phyloP scores from a whole-genome alignment of 2,329 filamentous ascomycete species.

The Acrodontium crateriforme region DNA sequence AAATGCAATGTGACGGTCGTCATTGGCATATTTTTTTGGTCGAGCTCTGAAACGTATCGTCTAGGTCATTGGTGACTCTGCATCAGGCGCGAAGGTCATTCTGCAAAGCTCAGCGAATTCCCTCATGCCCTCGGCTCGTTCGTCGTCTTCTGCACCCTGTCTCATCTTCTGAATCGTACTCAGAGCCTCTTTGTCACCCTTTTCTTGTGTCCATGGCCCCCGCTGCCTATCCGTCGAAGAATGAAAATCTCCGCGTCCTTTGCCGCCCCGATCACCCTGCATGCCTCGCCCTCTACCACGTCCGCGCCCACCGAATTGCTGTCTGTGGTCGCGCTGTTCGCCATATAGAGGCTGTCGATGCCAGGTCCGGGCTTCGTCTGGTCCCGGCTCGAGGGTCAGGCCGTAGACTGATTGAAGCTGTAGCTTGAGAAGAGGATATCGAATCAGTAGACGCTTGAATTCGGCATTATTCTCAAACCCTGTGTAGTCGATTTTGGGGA shows the following conservation, averaged over 20 bases:
- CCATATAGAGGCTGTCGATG: slow-evolving; percentile 12
- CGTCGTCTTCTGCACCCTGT: slow-evolving; percentile 17
- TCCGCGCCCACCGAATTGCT: slow-evolving; percentile 4
- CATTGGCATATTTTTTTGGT: too few species aligned
- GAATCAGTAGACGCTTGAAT: slow-evolving; percentile 19
- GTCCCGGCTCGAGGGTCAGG: slow-evolving; percentile 23
- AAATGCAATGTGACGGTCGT: too few species aligned
- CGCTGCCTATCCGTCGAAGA: slow-evolving; percentile 11
- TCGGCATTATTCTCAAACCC: slow-evolving; percentile 21
- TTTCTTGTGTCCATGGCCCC: slow-evolving; percentile 24
- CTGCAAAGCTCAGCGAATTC: slow-evolving; percentile 32
- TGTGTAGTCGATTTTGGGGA: slow-evolving; percentile 15
- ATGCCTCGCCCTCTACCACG: slow-evolving; percentile 8
- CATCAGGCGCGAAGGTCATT: slow-evolving; percentile 29
- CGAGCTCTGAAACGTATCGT: too few species aligned
- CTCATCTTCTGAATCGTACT: slow-evolving; percentile 17
- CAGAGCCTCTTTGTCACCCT: slow-evolving; percentile 22
- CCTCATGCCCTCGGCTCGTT: slow-evolving; percentile 25
- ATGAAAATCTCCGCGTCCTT: slow-evolving; percentile 3
- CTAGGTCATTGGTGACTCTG: too few species aligned
- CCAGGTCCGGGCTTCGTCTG: slow-evolving; percentile 17
- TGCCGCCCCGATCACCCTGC: slow-evolving; percentile 8
- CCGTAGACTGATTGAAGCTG: slow-evolving; percentile 23
- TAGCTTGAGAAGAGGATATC: slow-evolving; percentile 20
- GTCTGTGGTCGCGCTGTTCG: slow-evolving; percentile 1